Base-by-base conservation (phyloP, 2,329 filamentous ascomycete genomes). In the Aspergillus puulaauensis region DNA sequence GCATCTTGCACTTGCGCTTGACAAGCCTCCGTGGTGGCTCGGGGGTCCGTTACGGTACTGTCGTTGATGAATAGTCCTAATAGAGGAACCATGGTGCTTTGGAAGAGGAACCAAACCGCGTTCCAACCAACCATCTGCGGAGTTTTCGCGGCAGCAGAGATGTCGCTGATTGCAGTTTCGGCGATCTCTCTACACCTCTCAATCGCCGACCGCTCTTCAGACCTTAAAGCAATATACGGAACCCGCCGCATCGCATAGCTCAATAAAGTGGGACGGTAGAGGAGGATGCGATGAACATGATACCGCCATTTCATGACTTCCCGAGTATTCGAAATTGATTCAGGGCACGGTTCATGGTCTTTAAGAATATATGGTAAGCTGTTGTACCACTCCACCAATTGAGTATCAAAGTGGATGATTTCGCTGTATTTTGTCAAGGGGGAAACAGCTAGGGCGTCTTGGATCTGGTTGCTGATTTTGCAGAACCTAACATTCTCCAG, bases 281-380 rank as follows among this genome's bases (percentile, higher is more conserved):
- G 83, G 1, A 93, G 82, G 74, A 92, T 88, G 47, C 89, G 86
- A 47, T 91, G 82, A 65, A 91, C 91, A 68, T 90, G 86, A 69
- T 90, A 93, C 14, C 90, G 83, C 90, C 90, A 93, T 71, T 90
- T 89, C 87, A 92, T 91, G 65, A 92, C 83, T 61, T 86, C 86
- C 51, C 89, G 83, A 1, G 87, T 85, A 49, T 88, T 87, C 61
- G 85, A 86, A 17, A 92, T 82, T 2, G 87, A 85, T 63, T 90
- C 87, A 0, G 88, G 86, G 68, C 87, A 90, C 9, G 87, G 84
- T 56, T 91, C 86, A 11, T 78, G 83, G 19, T 85, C 83, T 63
- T 84, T 80, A 35, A 89, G 77, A 14, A 89, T 78, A 78, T 84
- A 84, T 4, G 89, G 90, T 1, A 92, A 81, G 50, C 83, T 85